Evolutionary conservation across 768 basidiomycete genomes (phyloP).

Genomic region (Podaxis sp.): DNA sequence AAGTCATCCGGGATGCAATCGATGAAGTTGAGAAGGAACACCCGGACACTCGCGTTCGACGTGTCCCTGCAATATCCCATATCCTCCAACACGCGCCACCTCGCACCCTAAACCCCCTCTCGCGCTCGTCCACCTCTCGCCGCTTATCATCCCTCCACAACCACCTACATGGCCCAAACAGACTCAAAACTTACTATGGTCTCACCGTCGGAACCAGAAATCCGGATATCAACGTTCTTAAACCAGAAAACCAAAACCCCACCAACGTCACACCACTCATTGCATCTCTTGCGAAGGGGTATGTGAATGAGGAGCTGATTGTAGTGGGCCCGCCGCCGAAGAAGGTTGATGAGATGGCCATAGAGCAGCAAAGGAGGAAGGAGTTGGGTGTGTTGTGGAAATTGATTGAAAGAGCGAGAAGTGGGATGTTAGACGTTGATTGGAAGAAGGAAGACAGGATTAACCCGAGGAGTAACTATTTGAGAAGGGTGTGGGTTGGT

Average conservation of each 20-base stretch:
- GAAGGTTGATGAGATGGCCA: constrained; percentile 25
- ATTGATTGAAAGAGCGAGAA: constrained; percentile 27
- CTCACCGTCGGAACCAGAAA: constrained; percentile 35
- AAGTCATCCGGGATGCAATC: constrained; percentile 31
- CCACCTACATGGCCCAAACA: constrained; percentile 16
- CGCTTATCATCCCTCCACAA: constrained; percentile 8
- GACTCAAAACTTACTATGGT: constrained; percentile 1
- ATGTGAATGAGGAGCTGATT: constrained; percentile 53
- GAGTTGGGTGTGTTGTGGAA: constrained; percentile 27
- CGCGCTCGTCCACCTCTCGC: not conserved
- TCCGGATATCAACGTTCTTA: constrained; percentile 57
- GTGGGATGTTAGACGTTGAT: constrained; percentile 25
- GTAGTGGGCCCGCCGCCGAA: constrained; percentile 51
- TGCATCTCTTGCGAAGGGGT: constrained; percentile 44
- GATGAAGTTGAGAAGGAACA: constrained; percentile 17
- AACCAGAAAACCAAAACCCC: constrained; percentile 47
- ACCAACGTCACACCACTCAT: constrained; percentile 69
- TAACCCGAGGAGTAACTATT: constrained; percentile 30
- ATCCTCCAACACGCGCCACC: constrained; percentile 1
- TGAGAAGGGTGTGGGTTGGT: constrained; percentile 43
- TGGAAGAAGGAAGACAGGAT: constrained; percentile 35
- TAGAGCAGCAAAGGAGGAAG: constrained; percentile 26
- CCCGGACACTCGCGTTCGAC: not conserved
- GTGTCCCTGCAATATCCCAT: constrained; percentile 5
- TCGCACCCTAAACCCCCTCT: not conserved